These are phyloP conservation scores for Ceratobasidium papillatum DNA, from an alignment of 1,284 basidiomycete species.

Conservation along the genomic window DNA sequence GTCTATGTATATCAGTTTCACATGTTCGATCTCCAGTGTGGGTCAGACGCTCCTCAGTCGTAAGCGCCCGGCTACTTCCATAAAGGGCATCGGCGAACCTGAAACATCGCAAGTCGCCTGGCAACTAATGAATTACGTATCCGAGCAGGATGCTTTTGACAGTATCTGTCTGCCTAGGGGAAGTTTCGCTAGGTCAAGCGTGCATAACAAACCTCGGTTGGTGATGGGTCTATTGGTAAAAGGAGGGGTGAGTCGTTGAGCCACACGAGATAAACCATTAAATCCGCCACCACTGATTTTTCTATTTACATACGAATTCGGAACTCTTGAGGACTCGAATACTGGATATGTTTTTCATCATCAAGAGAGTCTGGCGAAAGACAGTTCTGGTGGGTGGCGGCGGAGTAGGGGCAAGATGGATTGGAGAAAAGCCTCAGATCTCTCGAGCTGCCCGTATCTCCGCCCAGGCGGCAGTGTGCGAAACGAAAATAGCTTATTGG, in stretches of 20 bases:
- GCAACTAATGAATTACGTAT: constrained; percentile 1
- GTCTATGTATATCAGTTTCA: neutral
- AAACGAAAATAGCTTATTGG: neutral
- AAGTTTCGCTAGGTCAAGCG: neutral
- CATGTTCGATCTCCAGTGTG: neutral
- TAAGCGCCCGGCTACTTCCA: neutral
- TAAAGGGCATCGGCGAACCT: neutral
- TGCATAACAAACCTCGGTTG: neutral
- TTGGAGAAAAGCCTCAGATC: no score
- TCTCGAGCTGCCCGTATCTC: neutral
- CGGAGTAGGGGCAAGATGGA: no score
- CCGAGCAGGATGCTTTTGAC: neutral
- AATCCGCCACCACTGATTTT: no score
- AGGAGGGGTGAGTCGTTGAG: no score
- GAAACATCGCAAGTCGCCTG: neutral
- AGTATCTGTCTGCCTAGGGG: neutral
- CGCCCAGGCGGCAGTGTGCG: neutral
- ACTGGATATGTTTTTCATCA: no score
- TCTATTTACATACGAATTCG: no score
- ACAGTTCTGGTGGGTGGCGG: no score
- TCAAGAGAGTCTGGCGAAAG: no score
- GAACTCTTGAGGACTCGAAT: no score
- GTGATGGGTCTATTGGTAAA: no score
- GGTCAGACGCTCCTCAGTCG: neutral
- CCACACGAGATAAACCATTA: no score